Conservation (phyloP, 2,329 filamentous ascomycete genomes). For the Domatiomyces catenatus region DNA sequence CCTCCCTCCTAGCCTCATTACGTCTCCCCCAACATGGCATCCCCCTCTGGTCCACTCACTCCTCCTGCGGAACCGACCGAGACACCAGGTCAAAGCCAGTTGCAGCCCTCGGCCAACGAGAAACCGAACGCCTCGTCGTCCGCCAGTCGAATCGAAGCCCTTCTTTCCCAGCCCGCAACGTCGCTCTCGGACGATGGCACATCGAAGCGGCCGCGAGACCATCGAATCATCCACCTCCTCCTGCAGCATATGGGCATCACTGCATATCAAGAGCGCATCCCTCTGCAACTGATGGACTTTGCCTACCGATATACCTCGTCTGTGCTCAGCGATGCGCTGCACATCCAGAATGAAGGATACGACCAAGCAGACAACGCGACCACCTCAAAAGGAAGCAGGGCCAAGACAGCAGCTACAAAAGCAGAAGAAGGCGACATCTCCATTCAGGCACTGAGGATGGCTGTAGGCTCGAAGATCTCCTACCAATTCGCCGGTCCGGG, state of each 20-base stretch:
- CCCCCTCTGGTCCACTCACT: constrained; percentile 23
- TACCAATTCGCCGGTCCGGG: constrained; percentile 40
- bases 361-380: constrained; percentile 24
- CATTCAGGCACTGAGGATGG: constrained; percentile 42
- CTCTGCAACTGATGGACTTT: constrained; percentile 37
- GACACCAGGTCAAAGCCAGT: constrained; percentile 13
- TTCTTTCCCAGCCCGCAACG: constrained; percentile 27
- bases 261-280: constrained; percentile 38
- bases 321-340: constrained; percentile 37
- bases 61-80: constrained; percentile 27
- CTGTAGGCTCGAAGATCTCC: constrained; percentile 40
- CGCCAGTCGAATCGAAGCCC: constrained; percentile 14
- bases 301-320: constrained; percentile 39
- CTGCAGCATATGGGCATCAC: constrained; percentile 34
- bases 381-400: constrained; percentile 21
- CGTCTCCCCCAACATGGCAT: constrained; percentile 2
- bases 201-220: constrained; percentile 33
- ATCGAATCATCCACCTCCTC: constrained; percentile 36
- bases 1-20: not conserved
- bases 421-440: constrained; percentile 37
- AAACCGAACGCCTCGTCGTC: constrained; percentile 4
- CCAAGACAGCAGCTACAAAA: constrained; percentile 22
- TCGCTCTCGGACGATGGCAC: constrained; percentile 33
- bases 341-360: constrained; percentile 37
- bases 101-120: constrained; percentile 12